These are phyloP conservation scores for Cyberlindnera americana DNA, from an alignment of 805 yeast genomes.

Conservation along the genomic window DNA sequence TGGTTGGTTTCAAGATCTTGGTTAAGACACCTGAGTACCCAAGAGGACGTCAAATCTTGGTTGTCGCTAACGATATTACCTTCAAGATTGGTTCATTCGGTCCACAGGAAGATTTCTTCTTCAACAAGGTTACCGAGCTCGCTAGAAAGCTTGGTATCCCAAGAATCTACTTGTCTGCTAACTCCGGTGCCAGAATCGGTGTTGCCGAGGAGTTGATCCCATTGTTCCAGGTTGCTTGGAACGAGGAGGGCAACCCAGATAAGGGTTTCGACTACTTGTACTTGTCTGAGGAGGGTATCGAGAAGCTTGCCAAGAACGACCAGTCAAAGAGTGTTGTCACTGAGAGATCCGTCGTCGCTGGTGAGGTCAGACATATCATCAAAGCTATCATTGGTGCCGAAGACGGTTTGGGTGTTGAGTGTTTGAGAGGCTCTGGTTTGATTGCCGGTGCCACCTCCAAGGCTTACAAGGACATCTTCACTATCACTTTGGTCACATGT, in stretches of 20 bases:
- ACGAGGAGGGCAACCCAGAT: constrained; percentile 63
- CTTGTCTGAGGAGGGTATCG: constrained; percentile 64
- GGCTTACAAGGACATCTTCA: constrained; percentile 96
- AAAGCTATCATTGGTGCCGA: constrained; percentile 88
- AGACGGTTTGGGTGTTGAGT: constrained; percentile 98
- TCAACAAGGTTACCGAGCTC: constrained; percentile 86
- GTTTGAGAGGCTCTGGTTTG: constrained; percentile 95
- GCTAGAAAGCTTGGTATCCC: constrained; percentile 93
- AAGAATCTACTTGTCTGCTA: constrained; percentile 92
- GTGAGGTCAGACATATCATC: constrained; percentile 78
- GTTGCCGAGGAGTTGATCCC: constrained; percentile 95
- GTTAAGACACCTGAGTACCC: constrained; percentile 98
- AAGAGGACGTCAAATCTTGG: constrained; percentile 86
- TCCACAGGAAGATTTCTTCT: constrained; percentile 90
- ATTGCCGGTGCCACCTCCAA: constrained; percentile 98
- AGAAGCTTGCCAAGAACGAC: constrained; percentile 53
- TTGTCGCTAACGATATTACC: constrained; percentile 96
- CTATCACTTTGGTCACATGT: constrained; percentile 97
- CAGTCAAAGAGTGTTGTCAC: constrained; percentile 62
- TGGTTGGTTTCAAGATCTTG: constrained; percentile 92
- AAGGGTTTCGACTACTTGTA: constrained; percentile 92
- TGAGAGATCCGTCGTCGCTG: constrained; percentile 77
- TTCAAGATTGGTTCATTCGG: constrained; percentile 98
- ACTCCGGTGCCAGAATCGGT: constrained; percentile 99
- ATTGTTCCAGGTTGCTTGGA: constrained; percentile 90